Evolutionary conservation across 148 eudicot genomes (phyloP).

Genomic region (Arbutus unedo): DNA sequence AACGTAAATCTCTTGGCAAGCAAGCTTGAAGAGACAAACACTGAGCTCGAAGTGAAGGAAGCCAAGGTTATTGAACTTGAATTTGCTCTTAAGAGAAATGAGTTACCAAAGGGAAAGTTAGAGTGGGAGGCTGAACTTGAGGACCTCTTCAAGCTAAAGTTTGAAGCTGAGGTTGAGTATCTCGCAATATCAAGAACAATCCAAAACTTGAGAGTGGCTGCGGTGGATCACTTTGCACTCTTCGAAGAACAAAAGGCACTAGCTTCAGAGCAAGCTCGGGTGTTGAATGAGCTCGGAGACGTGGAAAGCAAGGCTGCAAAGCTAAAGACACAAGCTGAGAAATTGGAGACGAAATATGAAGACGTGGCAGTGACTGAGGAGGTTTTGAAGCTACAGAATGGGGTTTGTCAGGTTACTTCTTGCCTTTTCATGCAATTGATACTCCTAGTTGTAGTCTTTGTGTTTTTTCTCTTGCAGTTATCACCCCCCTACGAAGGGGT

Average conservation of each 20-base stretch:
- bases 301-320: constrained; percentile 30
- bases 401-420: constrained; percentile 32
- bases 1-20: constrained; percentile 34
- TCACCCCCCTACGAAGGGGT: constrained; percentile 44
- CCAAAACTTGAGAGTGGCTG: constrained; percentile 29
- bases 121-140: constrained; percentile 52
- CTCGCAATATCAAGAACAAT: constrained; percentile 42
- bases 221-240: constrained; percentile 33
- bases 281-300: constrained; percentile 20
- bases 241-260: constrained; percentile 34
- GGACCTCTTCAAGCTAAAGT: constrained; percentile 45
- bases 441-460: constrained; percentile 40
- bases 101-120: constrained; percentile 19
- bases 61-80: constrained; percentile 38
- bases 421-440: constrained; percentile 54
- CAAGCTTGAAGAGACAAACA: constrained; percentile 48
- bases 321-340: constrained; percentile 31
- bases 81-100: constrained; percentile 19
- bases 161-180: constrained; percentile 74
- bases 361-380: constrained; percentile 32
- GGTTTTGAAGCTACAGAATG: constrained; percentile 43
- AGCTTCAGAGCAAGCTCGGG: constrained; percentile 28
- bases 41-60: constrained; percentile 39
- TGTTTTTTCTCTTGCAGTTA: constrained; percentile 33
- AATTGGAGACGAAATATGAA: constrained; percentile 27